Evolutionary conservation across 176 grass and related monocot species (phyloP).

Genomic region (barley (Hordeum vulgare)): DNA sequence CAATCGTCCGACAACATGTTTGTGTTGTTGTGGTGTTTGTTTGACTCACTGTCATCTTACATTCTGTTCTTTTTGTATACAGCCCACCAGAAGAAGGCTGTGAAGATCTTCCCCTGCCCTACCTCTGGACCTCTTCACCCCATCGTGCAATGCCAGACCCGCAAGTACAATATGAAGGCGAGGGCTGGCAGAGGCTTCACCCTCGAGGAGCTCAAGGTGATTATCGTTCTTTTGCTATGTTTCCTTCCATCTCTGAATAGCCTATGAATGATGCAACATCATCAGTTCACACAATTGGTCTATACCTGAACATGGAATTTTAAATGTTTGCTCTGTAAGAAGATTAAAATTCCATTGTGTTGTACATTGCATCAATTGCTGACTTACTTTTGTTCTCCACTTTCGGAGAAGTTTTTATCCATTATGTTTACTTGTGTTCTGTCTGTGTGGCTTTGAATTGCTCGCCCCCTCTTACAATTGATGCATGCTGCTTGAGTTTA

Average conservation of each 20-base stretch:
- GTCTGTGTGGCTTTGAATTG: too few species aligned
- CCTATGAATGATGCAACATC: background rate
- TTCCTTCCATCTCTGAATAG: background rate
- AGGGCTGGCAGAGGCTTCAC: too few species aligned
- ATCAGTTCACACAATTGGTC: background rate
- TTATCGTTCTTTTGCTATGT: background rate
- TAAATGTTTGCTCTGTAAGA: background rate
- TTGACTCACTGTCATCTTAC: too few species aligned
- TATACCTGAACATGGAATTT: background rate
- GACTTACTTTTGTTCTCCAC: too few species aligned
- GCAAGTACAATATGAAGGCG: conserved; percentile 89
- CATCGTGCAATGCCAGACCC: conserved; percentile 72
- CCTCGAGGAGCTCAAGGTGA: conserved; percentile 91
- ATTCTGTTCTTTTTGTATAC: background rate
- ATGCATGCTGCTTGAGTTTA: too few species aligned
- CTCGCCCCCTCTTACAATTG: too few species aligned
- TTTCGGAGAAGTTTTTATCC: too few species aligned
- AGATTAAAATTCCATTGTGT: too few species aligned
- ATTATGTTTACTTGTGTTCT: too few species aligned
- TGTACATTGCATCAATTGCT: too few species aligned
- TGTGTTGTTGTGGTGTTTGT: too few species aligned
- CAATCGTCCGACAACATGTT: too few species aligned
- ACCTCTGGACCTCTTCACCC: conserved; percentile 65
- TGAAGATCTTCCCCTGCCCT: conserved; percentile 80
- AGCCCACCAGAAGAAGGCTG: conserved; percentile 87